A percentile compares a stretch with the other conserved stretches of the same genome.
These are phyloP conservation scores for Candida boidinii DNA, from an alignment of 805 yeast species.

Conservation along the genomic window DNA sequence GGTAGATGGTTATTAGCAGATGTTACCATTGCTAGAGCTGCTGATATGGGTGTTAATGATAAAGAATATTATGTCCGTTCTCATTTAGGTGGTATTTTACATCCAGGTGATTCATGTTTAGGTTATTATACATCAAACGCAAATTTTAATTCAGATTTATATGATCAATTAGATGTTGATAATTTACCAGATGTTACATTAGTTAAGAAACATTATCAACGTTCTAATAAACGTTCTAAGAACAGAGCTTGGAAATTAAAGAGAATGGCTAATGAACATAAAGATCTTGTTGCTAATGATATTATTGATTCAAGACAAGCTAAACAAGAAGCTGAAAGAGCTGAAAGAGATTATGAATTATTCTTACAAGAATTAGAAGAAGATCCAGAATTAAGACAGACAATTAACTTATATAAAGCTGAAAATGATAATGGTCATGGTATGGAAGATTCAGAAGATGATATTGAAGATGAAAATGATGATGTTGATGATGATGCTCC, in stretches of 20 bases:
- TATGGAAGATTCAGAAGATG: slow-evolving; percentile 24
- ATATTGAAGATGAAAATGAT: slow-evolving; percentile 33
- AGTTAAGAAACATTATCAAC: slow-evolving; percentile 81
- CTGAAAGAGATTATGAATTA: slow-evolving; percentile 89
- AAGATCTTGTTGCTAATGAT: slow-evolving; percentile 71
- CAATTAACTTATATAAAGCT: slow-evolving; percentile 82
- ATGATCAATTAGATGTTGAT: slow-evolving; percentile 58
- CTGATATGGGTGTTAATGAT: slow-evolving; percentile 84
- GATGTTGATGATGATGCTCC: slow-evolving; percentile 79
- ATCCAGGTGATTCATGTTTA: slow-evolving; percentile 92
- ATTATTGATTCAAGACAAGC: slow-evolving; percentile 52
- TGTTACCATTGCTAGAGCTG: slow-evolving; percentile 79
- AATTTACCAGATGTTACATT: slow-evolving; percentile 78
- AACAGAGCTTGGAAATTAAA: slow-evolving; percentile 85
- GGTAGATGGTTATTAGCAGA: slow-evolving; percentile 85
- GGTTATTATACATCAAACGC: slow-evolving; percentile 84
- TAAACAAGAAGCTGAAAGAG: slow-evolving; percentile 82
- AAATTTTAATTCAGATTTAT: slow-evolving; percentile 81
- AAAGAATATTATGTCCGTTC: slow-evolving; percentile 76
- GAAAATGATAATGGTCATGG: slow-evolving; percentile 19
- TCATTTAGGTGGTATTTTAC: slow-evolving; percentile 88
- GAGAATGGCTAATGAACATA: slow-evolving; percentile 96
- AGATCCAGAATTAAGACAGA: slow-evolving; percentile 88
- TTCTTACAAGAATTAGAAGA: slow-evolving; percentile 97
- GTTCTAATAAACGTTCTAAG: slow-evolving; percentile 68